Conservation (phyloP, 495 filamentous ascomycete genomes). For the Neurospora tetraspora region DNA sequence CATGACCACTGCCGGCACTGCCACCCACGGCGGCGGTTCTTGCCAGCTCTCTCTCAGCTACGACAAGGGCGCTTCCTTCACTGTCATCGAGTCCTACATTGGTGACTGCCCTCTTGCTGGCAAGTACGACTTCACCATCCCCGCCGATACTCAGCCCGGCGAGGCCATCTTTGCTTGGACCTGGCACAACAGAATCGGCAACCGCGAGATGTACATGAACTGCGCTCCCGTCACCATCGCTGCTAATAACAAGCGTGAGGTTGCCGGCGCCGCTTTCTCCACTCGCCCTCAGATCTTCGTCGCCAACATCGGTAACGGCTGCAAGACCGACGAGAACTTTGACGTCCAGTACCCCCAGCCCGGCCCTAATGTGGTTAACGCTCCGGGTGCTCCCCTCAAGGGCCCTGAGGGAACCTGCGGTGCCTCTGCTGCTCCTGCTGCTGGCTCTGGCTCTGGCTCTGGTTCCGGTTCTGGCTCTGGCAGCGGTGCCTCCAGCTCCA, state of each 20-base stretch:
- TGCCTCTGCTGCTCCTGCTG: slow-evolving; percentile 8
- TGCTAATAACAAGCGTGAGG: slow-evolving; percentile 27
- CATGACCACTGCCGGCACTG: slow-evolving; percentile 47
- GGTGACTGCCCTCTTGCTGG: slow-evolving; percentile 47
- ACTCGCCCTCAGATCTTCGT: slow-evolving; percentile 47
- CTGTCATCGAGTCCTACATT: slow-evolving; percentile 55
- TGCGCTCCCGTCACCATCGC: slow-evolving; percentile 50
- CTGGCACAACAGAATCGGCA: slow-evolving; percentile 55
- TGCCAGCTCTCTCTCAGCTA: slow-evolving; percentile 57
- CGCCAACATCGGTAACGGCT: slow-evolving; percentile 48
- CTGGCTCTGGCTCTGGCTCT: slow-evolving; percentile 3
- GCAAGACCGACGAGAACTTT: slow-evolving; percentile 38
- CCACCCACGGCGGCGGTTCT: slow-evolving; percentile 52
- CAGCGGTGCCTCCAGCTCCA: neutral
- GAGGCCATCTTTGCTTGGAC: slow-evolving; percentile 57
- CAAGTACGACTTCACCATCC: slow-evolving; percentile 54
- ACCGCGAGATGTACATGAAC: slow-evolving; percentile 62
- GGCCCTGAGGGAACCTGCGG: slow-evolving; percentile 17
- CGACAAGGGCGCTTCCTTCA: slow-evolving; percentile 51
- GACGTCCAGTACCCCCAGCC: slow-evolving; percentile 65
- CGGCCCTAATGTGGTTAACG: slow-evolving; percentile 47
- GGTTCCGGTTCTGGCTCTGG: slow-evolving; percentile 2
- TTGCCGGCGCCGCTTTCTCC: slow-evolving; percentile 28
- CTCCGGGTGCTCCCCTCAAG: slow-evolving; percentile 15
- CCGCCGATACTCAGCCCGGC: slow-evolving; percentile 47